Base-by-base conservation (phyloP, 352 stramenopile genomes). In the Blastocystis sp. region DNA sequence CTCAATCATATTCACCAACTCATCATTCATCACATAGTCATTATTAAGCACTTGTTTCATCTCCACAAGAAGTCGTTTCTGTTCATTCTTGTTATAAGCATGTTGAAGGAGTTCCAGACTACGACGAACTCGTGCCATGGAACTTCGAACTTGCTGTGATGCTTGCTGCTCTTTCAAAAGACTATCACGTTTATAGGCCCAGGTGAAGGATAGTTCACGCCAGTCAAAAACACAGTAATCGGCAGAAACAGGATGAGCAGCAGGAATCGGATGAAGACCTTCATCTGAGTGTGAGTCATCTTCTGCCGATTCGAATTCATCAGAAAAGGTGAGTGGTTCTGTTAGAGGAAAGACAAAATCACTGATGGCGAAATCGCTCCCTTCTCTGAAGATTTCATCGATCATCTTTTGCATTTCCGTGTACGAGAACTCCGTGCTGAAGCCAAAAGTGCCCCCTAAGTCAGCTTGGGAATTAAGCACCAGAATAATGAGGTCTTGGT, bases 41-140 rank as follows among this genome's bases (percentile, higher is more conserved):
- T 92, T 11, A 93, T 93, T 37, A 93, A 93, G 70, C 93, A 95
- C 59, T 76, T 96, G 35, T 91, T 93, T 56, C 90, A 92, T 66
- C 89, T 92, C 5, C 93, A 93, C 62, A 92, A 91, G 73, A 91
- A 92, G 0, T 90, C 93, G 19, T 92, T 92, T 27, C 27, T 48
- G 48, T 44, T 84, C 73, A 35, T 64, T 66, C 24, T 64, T 64
- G 53, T 37, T 30, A 44, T 84, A 84, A 13, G 30, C 13, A 42
- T 84, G 53, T 27, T 57, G 73, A 11, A 84, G 53, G 22, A 84
- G 53, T 1, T 17, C 42, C n/a, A 84, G 53, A 30, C n/a, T 24
- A n/a, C 59, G 73, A 24, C 54, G 73, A 22, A 44, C 48, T 2
- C 42, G 37, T n/a, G 58, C 70, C 17, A 35, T 27, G 11, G 70